Evolutionary conservation across 2,329 filamentous ascomycete genomes (phyloP), one percentile per base, ranked within the genome.

Genomic region (Colletotrichum endophyticum): DNA sequence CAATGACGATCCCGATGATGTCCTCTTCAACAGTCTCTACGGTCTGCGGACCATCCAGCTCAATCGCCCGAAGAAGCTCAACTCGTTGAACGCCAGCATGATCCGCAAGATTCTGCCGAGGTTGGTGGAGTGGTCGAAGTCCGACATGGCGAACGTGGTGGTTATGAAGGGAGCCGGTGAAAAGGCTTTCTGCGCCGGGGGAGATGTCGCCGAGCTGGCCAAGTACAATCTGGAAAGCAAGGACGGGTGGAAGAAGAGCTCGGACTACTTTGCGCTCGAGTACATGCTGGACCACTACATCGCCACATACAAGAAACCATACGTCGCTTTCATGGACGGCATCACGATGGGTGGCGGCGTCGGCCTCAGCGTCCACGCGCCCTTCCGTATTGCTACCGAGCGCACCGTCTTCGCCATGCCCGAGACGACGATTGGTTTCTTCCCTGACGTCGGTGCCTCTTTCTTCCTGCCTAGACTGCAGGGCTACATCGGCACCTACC

Each of bases 321-420:
- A 97, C 83, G 92, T 99, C 69, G 95, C 97, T 36, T 94, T 99
- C 83, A 98, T 99, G 94, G 97, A 99, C 83, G 97, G 97, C 76
- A 95, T 98, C 84, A 99, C 98, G 69, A 99, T 99, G 97, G 97
- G 97, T 72, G 97, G 97, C 72, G 97, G 97, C 79, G 97, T 99
- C 70, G 97, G 97, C 8, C 91, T 99, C 73, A 98, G 95, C 84
- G 92, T 98, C 69, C 98, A 99, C 86, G 96, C 97, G 4, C 98
- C 97, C 5, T 96, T 99, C 90, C 91, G 97, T 77, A 98, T 99
- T 83, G 97, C 97, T 49, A 99, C 97, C 4, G 97, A 99, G 87
- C 94, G 94, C 83, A 99, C 97, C 8, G 87, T 98, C 64, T 99
- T 99, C 82, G 96, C 98, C 80, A 99, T 99, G 97, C 97, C 97